Percentiles rank a stretch among this genome's conserved stretches.
phyloP scores from a whole-genome alignment of 148 eudicot species.

The Talinum fruticosum region DNA sequence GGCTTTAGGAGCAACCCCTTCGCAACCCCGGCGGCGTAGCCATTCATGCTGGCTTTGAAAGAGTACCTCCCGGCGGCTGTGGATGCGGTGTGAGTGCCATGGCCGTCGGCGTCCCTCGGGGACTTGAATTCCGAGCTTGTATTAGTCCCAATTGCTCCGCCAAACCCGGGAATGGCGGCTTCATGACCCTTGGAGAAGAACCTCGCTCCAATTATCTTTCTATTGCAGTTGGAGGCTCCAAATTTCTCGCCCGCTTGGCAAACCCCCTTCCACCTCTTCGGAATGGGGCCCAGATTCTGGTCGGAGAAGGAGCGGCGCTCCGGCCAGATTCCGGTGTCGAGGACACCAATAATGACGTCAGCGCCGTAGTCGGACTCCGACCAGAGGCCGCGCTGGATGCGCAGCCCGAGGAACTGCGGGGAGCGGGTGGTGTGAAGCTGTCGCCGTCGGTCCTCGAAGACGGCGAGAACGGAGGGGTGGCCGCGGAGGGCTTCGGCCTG shows the following conservation, averaged over 20 bases:
- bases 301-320: constrained; percentile 81
- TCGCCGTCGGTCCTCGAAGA: constrained; percentile 63
- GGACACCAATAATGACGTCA: constrained; percentile 73
- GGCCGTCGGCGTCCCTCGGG: constrained; percentile 91
- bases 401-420: constrained; percentile 85
- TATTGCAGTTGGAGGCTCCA: constrained; percentile 43
- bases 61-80: constrained; percentile 87
- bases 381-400: constrained; percentile 82
- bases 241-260: constrained; percentile 64
- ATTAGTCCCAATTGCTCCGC: constrained; percentile 26
- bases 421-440: constrained; percentile 92
- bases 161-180: constrained; percentile 39
- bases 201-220: constrained; percentile 78
- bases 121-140: constrained; percentile 49
- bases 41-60: constrained; percentile 66
- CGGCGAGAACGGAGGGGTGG: constrained; percentile 72
- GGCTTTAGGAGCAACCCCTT: constrained; percentile 96
- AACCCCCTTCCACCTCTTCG: constrained; percentile 66
- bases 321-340: constrained; percentile 94
- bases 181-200: constrained; percentile 81
- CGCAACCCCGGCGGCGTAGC: constrained; percentile 84
- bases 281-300: constrained; percentile 74
- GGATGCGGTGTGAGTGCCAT: constrained; percentile 95
- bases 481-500: constrained; percentile 38
- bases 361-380: constrained; percentile 96